Evolutionary conservation across 306 rosid genomes (phyloP).

Genomic region (Trifolium pratense): DNA sequence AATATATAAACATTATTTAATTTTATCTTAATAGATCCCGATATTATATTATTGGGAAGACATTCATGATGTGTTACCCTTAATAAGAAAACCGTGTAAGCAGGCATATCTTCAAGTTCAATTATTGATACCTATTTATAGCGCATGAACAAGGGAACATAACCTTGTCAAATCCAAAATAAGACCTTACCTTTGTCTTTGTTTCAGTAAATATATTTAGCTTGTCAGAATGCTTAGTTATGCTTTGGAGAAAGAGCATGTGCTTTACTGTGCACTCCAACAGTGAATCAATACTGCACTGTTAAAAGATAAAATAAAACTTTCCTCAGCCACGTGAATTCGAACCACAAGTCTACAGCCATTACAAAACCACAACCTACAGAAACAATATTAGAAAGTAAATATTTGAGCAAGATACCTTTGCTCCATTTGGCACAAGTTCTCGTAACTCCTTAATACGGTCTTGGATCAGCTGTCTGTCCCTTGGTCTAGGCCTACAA

Average conservation of each 20-base stretch:
- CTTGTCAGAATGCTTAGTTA: slow-evolving; percentile 88
- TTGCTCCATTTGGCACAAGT: slow-evolving; percentile 89
- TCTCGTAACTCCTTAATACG: slow-evolving; percentile 96
- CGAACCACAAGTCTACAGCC: slow-evolving; percentile 10
- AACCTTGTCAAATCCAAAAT: slow-evolving; percentile 10
- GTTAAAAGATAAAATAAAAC: slow-evolving; percentile 44
- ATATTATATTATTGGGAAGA: slow-evolving; percentile 3
- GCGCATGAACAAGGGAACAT: neutral
- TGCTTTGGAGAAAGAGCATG: slow-evolving; percentile 87
- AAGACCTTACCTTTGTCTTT: slow-evolving; percentile 57
- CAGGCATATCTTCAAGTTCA: too few species aligned
- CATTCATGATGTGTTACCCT: slow-evolving; percentile 6
- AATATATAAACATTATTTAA: neutral
- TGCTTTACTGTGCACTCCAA: slow-evolving; percentile 91
- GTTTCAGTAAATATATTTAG: slow-evolving; percentile 64
- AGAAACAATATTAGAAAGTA: slow-evolving; percentile 26
- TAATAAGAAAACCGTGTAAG: neutral
- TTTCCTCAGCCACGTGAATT: slow-evolving; percentile 42
- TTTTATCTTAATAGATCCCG: neutral
- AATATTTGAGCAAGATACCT: slow-evolving; percentile 55
- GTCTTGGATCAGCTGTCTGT: slow-evolving; percentile 95
- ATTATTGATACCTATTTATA: too few species aligned
- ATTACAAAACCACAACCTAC: slow-evolving; percentile 35
- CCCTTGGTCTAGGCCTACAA: slow-evolving; percentile 96
- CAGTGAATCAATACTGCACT: slow-evolving; percentile 95